Evolutionary conservation across 768 basidiomycete genomes (phyloP), one percentile per base, ranked within the genome.

Genomic region (Mycena polygramma): DNA sequence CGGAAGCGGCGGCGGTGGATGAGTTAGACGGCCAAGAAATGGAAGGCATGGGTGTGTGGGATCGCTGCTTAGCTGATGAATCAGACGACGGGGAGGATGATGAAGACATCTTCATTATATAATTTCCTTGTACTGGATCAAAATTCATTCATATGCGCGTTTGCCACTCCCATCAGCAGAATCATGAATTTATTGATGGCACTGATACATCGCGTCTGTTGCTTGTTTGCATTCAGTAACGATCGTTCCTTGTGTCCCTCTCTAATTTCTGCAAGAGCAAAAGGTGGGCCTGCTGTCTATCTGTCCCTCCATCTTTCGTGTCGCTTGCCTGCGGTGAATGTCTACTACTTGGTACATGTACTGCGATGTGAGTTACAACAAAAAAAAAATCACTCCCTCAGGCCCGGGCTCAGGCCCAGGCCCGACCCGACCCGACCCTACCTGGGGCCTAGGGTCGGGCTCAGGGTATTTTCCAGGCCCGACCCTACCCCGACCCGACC

Each of bases 1-100:
- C 4, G 36, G 39, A n/a, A n/a, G n/a, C n/a, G n/a, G n/a, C n/a
- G n/a, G n/a, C n/a, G n/a, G n/a, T 19, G 10, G 57, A 58, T 3
- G 57, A 24, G 4, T 20, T 4, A 9, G 49, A 8, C 8, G 39
- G 11, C n/a, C n/a, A n/a, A n/a, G 57, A 58, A 24, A 8, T 30
- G 13, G 39, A 43, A 4, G 57, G 57, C 7, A 24, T 58, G 14
- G 57, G 57, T 14, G 26, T 58, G 2, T 58, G 57, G 57, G 57
- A 58, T n/a, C 3, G 4, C 4, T 43, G 7, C 11, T 58, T 58
- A 17, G 37, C 57, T 24, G 57, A 58, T 26, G 57, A 58, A 22
- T 20, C 36, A 20, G 57, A 58, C n/a, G 57, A 39, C 5, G 57
- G 57, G 2, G 57, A 58, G 39, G 57, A 58, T 9, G 57, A 58